Percentiles rank a stretch among this genome's conserved stretches.
phyloP scores from a whole-genome alignment of 1,139 yeast species.

The Ashbya aceris region DNA sequence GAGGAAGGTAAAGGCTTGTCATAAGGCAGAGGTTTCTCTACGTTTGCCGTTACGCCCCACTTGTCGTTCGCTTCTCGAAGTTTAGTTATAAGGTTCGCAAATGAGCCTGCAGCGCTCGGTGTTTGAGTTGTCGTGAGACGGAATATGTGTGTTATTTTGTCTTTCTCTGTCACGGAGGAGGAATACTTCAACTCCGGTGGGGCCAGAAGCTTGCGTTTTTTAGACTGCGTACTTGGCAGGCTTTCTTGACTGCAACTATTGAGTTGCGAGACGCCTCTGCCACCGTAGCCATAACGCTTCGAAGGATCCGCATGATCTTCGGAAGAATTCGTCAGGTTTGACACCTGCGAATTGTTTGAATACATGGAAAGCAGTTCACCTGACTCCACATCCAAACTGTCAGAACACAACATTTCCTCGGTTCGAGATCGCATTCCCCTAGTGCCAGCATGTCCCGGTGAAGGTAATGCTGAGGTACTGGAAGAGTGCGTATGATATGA shows the following conservation, averaged over 20 bases:
- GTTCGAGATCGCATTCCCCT: not conserved
- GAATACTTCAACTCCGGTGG: slow-evolving; percentile 18
- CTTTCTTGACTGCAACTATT: not conserved
- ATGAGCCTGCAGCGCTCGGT: slow-evolving; percentile 2
- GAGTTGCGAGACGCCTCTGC: not conserved
- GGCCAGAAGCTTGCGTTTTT: slow-evolving; percentile 16
- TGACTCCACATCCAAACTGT: slow-evolving; percentile 10
- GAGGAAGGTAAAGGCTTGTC: slow-evolving; percentile 13
- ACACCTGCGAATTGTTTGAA: slow-evolving; percentile 14
- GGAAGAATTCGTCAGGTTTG: slow-evolving; percentile 4
- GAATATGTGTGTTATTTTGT: slow-evolving; percentile 10
- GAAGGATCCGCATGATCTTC: not conserved
- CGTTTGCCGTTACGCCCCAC: slow-evolving; percentile 15
- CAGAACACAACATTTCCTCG: slow-evolving; percentile 1
- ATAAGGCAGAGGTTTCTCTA: slow-evolving; percentile 6
- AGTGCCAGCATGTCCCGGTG: not conserved
- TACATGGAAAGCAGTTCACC: slow-evolving; percentile 17
- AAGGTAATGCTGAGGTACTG: not conserved
- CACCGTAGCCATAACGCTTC: not conserved
- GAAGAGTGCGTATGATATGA: slow-evolving; percentile 1
- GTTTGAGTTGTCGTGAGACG: slow-evolving; percentile 9
- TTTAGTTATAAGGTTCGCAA: slow-evolving; percentile 9
- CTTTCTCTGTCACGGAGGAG: slow-evolving; percentile 5
- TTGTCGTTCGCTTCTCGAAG: slow-evolving; percentile 14
- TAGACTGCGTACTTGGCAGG: slow-evolving; percentile 2